These are phyloP conservation scores for Aspergillus melleus DNA, from an alignment of 2,329 filamentous ascomycete genomes.

Conservation along the genomic window DNA sequence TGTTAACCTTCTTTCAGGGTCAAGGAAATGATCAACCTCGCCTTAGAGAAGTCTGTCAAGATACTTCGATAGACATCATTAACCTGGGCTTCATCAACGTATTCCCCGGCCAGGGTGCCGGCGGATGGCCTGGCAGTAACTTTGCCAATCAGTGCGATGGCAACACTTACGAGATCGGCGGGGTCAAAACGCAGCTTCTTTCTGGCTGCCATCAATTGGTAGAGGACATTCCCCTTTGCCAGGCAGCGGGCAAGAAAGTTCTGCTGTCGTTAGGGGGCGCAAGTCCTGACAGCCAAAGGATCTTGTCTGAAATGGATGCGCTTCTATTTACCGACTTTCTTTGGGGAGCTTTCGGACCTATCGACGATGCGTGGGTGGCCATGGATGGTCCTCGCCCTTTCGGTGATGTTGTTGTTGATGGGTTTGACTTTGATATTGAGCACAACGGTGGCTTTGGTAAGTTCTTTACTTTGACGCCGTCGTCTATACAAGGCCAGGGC, in stretches of 20 bases:
- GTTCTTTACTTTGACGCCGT: neutral
- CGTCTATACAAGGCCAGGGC: neutral
- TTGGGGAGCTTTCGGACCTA: conserved; percentile 52
- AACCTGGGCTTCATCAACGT: conserved; percentile 57
- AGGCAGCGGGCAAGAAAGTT: conserved; percentile 45
- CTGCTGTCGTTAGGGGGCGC: conserved; percentile 52
- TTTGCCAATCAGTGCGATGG: conserved; percentile 58
- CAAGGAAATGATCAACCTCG: conserved; percentile 53
- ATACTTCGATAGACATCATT: conserved; percentile 56
- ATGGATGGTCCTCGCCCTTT: conserved; percentile 49
- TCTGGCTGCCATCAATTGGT: conserved; percentile 45
- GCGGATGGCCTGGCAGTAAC: conserved; percentile 54
- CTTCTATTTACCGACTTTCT: conserved; percentile 52
- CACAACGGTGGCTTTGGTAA: conserved; percentile 32
- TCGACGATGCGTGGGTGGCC: conserved; percentile 27
- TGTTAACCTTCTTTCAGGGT: conserved; percentile 40
- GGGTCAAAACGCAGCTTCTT: conserved; percentile 43
- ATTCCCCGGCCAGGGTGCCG: conserved; percentile 50
- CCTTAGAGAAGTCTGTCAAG: conserved; percentile 53
- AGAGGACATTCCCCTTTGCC: conserved; percentile 43
- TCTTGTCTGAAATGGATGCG: conserved; percentile 43
- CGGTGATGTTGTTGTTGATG: conserved; percentile 48
- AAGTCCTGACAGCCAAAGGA: conserved; percentile 41
- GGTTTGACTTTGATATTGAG: conserved; percentile 54
- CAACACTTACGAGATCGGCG: conserved; percentile 39